Percentiles rank a stretch among this genome's conserved stretches.
Conservation (phyloP, 768 basidiomycete genomes). For the Fomitopsis serialis region DNA sequence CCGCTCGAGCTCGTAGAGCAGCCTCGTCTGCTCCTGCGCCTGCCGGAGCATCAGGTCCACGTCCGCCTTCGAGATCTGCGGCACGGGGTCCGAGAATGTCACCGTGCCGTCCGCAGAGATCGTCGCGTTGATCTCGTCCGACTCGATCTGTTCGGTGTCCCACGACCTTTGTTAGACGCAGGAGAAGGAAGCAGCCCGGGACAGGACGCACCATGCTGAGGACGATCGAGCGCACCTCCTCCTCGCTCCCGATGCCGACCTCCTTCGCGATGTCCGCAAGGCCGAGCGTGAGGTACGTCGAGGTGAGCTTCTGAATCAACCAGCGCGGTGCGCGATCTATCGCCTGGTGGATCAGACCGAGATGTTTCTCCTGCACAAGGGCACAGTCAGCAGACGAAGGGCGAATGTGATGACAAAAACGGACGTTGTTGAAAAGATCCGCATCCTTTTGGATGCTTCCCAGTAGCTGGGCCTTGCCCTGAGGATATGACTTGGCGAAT, state of each 20-base stretch:
- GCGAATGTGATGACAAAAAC: constrained; percentile 9
- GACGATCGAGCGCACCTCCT: constrained; percentile 53
- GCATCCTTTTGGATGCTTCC: constrained; percentile 51
- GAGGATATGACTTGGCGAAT: constrained; percentile 65
- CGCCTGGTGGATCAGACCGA: constrained; percentile 64
- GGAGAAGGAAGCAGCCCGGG: neutral
- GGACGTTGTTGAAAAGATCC: constrained; percentile 46
- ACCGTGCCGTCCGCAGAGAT: constrained; percentile 69
- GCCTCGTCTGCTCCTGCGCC: constrained; percentile 49
- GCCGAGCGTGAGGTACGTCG: constrained; percentile 76
- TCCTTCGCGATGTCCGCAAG: constrained; percentile 64
- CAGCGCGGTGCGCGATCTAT: constrained; percentile 70
- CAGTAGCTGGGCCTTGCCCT: constrained; percentile 39
- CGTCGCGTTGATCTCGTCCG: constrained; percentile 61
- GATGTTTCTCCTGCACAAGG: constrained; percentile 55
- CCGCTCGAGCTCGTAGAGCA: constrained; percentile 46
- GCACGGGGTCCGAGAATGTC: constrained; percentile 57
- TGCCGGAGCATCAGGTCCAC: constrained; percentile 53
- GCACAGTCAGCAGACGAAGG: neutral
- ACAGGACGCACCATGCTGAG: constrained; percentile 59
- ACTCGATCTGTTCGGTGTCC: constrained; percentile 58
- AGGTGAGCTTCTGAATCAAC: constrained; percentile 73
- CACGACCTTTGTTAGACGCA: neutral
- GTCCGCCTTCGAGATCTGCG: constrained; percentile 52
- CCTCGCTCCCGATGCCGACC: constrained; percentile 44